Base-by-base conservation (phyloP, 371 early-diverging fungal species). In the Cokeromyces recurvatus region DNA sequence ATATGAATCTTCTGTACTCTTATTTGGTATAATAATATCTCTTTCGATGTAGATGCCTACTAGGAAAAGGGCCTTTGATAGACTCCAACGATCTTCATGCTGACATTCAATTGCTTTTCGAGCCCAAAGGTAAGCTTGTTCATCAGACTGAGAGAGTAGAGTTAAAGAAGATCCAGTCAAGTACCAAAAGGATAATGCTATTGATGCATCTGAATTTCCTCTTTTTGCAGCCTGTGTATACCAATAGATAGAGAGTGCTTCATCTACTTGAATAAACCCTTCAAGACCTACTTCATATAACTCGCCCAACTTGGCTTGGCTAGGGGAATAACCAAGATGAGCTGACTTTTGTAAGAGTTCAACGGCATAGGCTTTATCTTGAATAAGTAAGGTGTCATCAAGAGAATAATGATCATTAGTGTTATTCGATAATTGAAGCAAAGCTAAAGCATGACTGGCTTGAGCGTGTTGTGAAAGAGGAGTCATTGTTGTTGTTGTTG, bases 191-290 rank as follows among this genome's bases (percentile, higher is more conserved):
- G 90, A 86, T 8, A 93, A 71, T 12, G 91, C 94, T 32, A 93
- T 60, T 52, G 90, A 86, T 4, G 84, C 85, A 32, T 90, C 89
- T 3, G 88, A 71, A 56, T 89, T 79, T 1, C 88, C 88, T 57
- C 85, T 79, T 41, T 92, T 82, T 4, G 94, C 93, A 0, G 95
- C 90, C 4, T 78, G 77, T 19, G 93, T 87, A 71, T 96, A 96
- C 95, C 97, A 98, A 14, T 86, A 88, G 49, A 98, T 92, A n/a
- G 93, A 93, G 21, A 82, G 66, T 12, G 85, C 75, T 3, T 95
- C 85, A 48, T 96, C 92, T 1, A 86, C 70, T 0, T 86, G 79
- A 34, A 89, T 85, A 2, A 78, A 27, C n/a, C n/a, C n/a, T 29
- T 29, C 82, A 41, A 91, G 67, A 3, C 97, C 98, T 48, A 91